Base-by-base conservation (phyloP, 1,284 basidiomycete species). In the Hemileia vastatrix region DNA sequence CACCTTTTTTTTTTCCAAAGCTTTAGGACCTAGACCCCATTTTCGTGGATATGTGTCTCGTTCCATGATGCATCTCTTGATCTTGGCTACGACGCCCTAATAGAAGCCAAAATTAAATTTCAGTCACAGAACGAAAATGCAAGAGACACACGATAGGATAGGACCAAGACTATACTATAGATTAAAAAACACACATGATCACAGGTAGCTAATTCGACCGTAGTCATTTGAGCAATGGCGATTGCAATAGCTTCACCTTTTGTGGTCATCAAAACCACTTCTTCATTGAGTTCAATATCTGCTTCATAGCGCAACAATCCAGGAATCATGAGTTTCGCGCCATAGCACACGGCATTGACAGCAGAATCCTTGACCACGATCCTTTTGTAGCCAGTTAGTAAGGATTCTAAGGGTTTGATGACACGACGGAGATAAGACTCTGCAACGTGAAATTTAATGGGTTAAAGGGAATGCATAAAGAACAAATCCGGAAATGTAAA, bases 301-400 rank as follows among this genome's bases (percentile, higher is more conserved):
- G 86, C 84, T 78, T 98, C 76, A 77, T 97, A 99, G 69, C 95
- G 89, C 60, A 99, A 81, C 51, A 99, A 82, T 78, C 95, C 95
- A 66, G 95, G 95, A 71, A 99, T 93, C 95, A 99, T 99, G 74
- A 99, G 86, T 78, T 98, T 97, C 66, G 95, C 95, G 70, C 95
- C 95, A 79, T 99, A 98, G 80, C 95, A 98, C 65, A 99, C 90
- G 64, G 95, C 95, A 75, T 98, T 98, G 73, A 99, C 94, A 15
- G 95, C 94, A 71, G 90, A 93, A 78, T 99, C 95, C 79, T 97
- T 97, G 70, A 99, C 94, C 55, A 99, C 95, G 70, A 99, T 91
- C 67, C 95, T 88, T 80, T 98, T 99, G 81, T 97, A 97, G 63
- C 92, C 90, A 64, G 90, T 84, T 69, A 99, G 82, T 56, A 99